A percentile compares a stretch with the other conserved stretches of the same genome.
phyloP scores from a whole-genome alignment of 148 eudicot genomes.

The Rhododendron simsii region DNA sequence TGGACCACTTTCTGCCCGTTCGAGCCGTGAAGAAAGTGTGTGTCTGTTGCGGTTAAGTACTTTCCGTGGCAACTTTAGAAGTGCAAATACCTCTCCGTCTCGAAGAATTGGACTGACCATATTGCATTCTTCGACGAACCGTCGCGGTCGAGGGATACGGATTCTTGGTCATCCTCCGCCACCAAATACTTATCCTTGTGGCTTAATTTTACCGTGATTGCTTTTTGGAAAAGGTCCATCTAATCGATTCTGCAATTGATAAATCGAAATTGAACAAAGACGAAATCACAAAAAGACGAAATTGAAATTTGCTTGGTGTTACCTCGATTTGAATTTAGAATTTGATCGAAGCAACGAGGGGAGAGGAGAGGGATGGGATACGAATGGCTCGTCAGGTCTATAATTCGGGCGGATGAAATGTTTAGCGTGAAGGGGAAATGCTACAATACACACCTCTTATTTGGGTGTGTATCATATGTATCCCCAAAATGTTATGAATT shows the following conservation, averaged over 20 bases:
- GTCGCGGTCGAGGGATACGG: conserved; percentile 14
- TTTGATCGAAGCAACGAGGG: background rate
- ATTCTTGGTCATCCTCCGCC: conserved; percentile 28
- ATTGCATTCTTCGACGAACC: conserved; percentile 9
- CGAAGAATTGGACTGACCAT: conserved; percentile 23
- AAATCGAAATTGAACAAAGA: background rate
- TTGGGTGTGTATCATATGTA: no score
- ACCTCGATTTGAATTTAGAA: background rate
- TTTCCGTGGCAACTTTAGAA: conserved; percentile 23
- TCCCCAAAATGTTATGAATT: no score
- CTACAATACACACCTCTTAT: no score
- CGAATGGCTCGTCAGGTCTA: no score
- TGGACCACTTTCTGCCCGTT: conserved; percentile 6
- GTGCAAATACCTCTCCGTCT: conserved; percentile 16
- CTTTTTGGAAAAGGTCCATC: conserved; percentile 19
- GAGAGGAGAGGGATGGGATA: no score
- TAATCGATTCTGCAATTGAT: background rate
- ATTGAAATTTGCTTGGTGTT: background rate
- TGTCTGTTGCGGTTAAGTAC: conserved; percentile 25
- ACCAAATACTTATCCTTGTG: conserved; percentile 28
- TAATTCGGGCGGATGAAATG: no score
- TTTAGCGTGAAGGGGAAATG: no score
- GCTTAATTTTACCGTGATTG: conserved; percentile 27
- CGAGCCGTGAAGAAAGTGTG: background rate
- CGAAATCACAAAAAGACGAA: background rate